These are phyloP conservation scores for Alisma plantagoaquatica DNA, from an alignment of 106 monocot genomes.

Conservation along the genomic window DNA sequence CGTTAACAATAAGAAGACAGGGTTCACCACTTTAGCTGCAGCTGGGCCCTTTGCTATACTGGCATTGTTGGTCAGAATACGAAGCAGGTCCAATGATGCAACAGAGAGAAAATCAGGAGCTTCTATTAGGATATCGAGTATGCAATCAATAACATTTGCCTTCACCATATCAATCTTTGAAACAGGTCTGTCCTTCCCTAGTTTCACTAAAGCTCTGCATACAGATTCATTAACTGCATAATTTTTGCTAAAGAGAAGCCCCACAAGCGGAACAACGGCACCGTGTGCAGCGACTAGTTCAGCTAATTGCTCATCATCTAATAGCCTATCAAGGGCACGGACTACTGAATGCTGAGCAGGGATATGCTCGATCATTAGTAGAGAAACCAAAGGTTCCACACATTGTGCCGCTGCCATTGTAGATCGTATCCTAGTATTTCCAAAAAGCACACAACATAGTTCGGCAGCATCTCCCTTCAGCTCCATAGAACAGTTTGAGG, in stretches of 20 bases:
- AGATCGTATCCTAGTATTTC: slow-evolving; percentile 74
- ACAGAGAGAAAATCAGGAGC: slow-evolving; percentile 83
- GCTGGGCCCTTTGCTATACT: slow-evolving; percentile 84
- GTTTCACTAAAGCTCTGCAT: slow-evolving; percentile 67
- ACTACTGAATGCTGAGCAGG: slow-evolving; percentile 73
- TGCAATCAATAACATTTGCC: slow-evolving; percentile 69
- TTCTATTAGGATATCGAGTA: slow-evolving; percentile 68
- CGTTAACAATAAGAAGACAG: slow-evolving; percentile 52
- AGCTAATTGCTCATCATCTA: slow-evolving; percentile 79
- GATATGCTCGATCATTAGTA: slow-evolving; percentile 40
- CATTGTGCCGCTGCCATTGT: slow-evolving; percentile 64
- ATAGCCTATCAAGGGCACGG: slow-evolving; percentile 68
- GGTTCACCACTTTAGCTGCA: slow-evolving; percentile 82
- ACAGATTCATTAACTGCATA: slow-evolving; percentile 74
- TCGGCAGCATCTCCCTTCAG: slow-evolving; percentile 96
- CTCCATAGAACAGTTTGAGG: slow-evolving; percentile 73
- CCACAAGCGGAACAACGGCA: slow-evolving; percentile 71
- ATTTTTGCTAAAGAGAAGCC: slow-evolving; percentile 66
- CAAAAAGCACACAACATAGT: slow-evolving; percentile 84
- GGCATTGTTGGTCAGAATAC: slow-evolving; percentile 94
- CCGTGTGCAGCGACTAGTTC: slow-evolving; percentile 76
- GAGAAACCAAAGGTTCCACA: slow-evolving; percentile 78
- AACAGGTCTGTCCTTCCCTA: slow-evolving; percentile 83
- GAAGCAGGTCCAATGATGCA: slow-evolving; percentile 66
- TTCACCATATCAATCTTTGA: slow-evolving; percentile 96